Conservation (phyloP, 768 basidiomycete genomes). For the Tylopilus rubrobrunneus region DNA sequence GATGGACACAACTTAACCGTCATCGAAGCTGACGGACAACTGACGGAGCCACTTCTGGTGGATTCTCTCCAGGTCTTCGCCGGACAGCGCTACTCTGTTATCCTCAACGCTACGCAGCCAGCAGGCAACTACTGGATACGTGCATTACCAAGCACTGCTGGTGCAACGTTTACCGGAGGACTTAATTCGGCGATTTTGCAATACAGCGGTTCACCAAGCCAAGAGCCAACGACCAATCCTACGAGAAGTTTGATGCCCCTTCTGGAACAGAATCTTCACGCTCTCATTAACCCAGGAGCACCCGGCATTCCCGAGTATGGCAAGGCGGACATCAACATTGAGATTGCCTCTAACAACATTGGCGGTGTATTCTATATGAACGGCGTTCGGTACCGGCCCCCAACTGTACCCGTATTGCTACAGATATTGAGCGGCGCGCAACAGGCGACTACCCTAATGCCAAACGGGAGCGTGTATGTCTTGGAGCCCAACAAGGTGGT, state of each 20-base stretch:
- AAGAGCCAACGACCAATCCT: not conserved
- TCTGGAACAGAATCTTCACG: not conserved
- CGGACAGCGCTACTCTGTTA: not conserved
- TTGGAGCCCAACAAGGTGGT: conserved; percentile 27
- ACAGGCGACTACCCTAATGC: conserved; percentile 27
- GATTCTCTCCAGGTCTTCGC: not conserved
- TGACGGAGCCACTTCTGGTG: not conserved
- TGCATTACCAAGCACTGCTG: not conserved
- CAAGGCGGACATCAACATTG: not conserved
- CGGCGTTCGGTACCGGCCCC: not conserved
- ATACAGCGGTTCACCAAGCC: not conserved
- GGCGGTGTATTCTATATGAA: not conserved
- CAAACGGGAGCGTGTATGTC: conserved; percentile 21
- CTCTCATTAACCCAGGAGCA: not conserved
- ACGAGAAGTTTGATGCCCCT: not conserved
- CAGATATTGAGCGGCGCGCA: conserved; percentile 32
- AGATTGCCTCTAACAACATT: not conserved
- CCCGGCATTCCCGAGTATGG: not conserved
- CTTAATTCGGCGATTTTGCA: not conserved
- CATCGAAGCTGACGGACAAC: not conserved
- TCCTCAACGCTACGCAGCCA: not conserved
- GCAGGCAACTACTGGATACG: not conserved
- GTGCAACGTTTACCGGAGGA: not conserved
- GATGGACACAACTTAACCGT: not conserved
- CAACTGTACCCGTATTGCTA: not conserved